Evolutionary conservation across 2,329 filamentous ascomycete species (phyloP).

Genomic region (Fusarium oligoseptatum): DNA sequence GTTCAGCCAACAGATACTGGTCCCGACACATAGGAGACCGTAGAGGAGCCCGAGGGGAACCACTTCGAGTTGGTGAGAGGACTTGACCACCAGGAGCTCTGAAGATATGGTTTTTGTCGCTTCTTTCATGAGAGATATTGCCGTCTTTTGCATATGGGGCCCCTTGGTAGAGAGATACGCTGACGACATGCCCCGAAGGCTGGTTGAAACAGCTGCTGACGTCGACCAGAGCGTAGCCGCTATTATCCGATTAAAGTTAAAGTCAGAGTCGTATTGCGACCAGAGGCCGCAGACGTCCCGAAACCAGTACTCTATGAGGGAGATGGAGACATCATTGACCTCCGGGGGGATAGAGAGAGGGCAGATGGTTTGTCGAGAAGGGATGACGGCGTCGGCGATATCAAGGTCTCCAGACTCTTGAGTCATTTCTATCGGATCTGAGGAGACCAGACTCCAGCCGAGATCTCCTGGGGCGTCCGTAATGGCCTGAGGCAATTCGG

Average conservation of each 20-base stretch:
- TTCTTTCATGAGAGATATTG: constrained; percentile 51
- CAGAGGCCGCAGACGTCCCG: constrained; percentile 55
- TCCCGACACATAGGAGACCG: constrained; percentile 55
- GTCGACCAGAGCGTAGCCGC: constrained; percentile 53
- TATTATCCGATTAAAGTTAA: constrained; percentile 55
- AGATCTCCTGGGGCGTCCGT: no score
- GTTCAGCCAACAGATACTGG: constrained; percentile 57
- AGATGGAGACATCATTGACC: constrained; percentile 37
- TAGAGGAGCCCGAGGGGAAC: constrained; percentile 54
- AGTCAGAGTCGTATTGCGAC: constrained; percentile 56
- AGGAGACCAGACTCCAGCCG: background rate
- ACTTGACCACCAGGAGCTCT: constrained; percentile 46
- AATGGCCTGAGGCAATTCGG: no score
- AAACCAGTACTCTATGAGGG: constrained; percentile 55
- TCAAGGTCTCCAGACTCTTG: background rate
- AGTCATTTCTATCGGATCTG: constrained; percentile 1
- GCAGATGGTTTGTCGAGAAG: constrained; percentile 9
- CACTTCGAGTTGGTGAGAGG: constrained; percentile 17
- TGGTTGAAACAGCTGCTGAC: constrained; percentile 54
- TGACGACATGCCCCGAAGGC: constrained; percentile 58
- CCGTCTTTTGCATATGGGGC: no score
- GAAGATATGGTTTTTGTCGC: constrained; percentile 50
- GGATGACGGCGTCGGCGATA: constrained; percentile 6
- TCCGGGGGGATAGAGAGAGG: constrained; percentile 17
- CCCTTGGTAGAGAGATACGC: constrained; percentile 50